Conservation (phyloP, 306 rosid genomes). For the Ceratonia siliqua region DNA sequence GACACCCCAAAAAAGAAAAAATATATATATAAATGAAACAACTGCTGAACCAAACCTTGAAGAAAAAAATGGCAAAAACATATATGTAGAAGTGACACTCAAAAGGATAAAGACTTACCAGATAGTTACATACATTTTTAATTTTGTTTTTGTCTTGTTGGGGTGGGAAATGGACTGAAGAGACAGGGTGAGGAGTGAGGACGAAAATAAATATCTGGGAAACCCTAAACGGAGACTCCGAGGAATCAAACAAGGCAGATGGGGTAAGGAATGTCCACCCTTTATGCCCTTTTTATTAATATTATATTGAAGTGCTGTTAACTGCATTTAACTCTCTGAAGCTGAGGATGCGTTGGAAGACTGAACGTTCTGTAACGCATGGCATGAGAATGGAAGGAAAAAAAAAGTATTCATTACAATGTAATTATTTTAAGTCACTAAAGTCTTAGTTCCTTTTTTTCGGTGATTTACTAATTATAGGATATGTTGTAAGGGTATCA, state of each 20-base stretch:
- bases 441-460: too few relatives aligned
- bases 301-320: neutral
- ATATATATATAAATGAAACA: neutral
- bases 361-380: neutral
- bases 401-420: too few relatives aligned
- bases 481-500: too few relatives aligned
- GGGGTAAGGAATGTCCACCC: slow-evolving; percentile 24
- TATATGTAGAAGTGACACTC: neutral
- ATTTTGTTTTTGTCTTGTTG: slow-evolving; percentile 10
- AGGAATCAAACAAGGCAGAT: slow-evolving; percentile 25
- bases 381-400: neutral
- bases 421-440: too few relatives aligned
- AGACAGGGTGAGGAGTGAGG: slow-evolving; percentile 13
- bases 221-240: slow-evolving; percentile 45
- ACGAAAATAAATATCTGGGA: slow-evolving; percentile 13
- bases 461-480: too few relatives aligned
- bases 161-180: slow-evolving; percentile 8
- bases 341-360: too few relatives aligned
- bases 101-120: slow-evolving; percentile 15
- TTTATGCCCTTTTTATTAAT: neutral
- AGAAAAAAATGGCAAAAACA: neutral
- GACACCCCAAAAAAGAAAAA: neutral
- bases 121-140: neutral
- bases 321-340: neutral
- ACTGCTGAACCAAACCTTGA: neutral